phyloP scores from a whole-genome alignment of 306 rosid genomes.

The Medicago ruthenica region DNA sequence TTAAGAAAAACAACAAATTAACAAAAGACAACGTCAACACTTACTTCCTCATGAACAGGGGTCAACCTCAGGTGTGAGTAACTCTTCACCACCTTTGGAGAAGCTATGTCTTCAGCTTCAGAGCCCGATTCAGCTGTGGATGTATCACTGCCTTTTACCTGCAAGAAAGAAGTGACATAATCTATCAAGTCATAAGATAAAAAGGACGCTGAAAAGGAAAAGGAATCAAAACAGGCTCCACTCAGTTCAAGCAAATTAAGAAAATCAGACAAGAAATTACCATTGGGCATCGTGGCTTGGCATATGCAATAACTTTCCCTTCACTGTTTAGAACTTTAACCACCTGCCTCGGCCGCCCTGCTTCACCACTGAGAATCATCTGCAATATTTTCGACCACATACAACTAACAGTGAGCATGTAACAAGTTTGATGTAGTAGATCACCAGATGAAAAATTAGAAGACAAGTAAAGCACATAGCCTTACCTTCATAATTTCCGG shows the following conservation, averaged over 20 bases:
- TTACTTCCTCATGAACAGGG: slow-evolving; percentile 98
- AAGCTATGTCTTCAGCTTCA: slow-evolving; percentile 91
- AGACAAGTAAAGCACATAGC: slow-evolving; percentile 46
- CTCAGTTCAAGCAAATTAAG: slow-evolving; percentile 28
- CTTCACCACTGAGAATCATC: slow-evolving; percentile 88
- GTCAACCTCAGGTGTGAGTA: slow-evolving; percentile 90
- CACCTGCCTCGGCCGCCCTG: slow-evolving; percentile 82
- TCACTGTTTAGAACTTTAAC: slow-evolving; percentile 88
- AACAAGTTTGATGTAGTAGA: slow-evolving; percentile 10
- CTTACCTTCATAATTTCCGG: slow-evolving; percentile 96
- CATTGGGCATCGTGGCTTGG: slow-evolving; percentile 81
- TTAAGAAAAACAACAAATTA: slow-evolving; percentile 20
- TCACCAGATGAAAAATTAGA: slow-evolving; percentile 24
- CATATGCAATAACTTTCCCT: slow-evolving; percentile 90
- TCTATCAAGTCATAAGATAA: slow-evolving; percentile 2
- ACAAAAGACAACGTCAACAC: slow-evolving; percentile 48
- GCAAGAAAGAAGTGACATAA: slow-evolving; percentile 38
- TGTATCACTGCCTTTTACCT: slow-evolving; percentile 93
- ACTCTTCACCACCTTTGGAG: slow-evolving; percentile 79
- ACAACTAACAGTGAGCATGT: slow-evolving; percentile 33
- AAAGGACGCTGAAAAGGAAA: slow-evolving; percentile 12
- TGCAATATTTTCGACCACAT: slow-evolving; percentile 43
- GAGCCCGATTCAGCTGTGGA: slow-evolving; percentile 99
- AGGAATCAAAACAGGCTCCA: slow-evolving; percentile 2
- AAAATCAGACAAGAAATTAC: slow-evolving; percentile 48